Conservation (phyloP, 805 yeast species). For the Candida ortonii region DNA sequence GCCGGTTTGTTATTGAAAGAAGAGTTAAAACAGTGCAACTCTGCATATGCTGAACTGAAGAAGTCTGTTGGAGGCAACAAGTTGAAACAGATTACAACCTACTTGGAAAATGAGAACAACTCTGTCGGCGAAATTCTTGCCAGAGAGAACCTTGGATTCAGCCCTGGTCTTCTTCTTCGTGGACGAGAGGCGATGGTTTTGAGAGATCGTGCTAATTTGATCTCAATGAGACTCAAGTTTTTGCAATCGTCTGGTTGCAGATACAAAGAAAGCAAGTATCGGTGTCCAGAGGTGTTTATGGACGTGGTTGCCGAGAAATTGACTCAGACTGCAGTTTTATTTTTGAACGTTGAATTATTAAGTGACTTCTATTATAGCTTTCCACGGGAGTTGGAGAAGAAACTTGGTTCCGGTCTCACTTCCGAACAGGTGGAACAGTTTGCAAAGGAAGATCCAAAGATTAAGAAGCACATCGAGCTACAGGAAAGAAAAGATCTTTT, state of each 20-base stretch:
- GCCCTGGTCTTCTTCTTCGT: slow-evolving; percentile 64
- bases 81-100: slow-evolving; percentile 76
- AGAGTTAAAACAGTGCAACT: slow-evolving; percentile 80
- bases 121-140: slow-evolving; percentile 38
- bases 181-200: slow-evolving; percentile 86
- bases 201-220: slow-evolving; percentile 64
- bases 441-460: slow-evolving; percentile 93
- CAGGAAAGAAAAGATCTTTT: slow-evolving; percentile 90
- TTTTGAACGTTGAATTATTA: slow-evolving; percentile 87
- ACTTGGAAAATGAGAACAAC: slow-evolving; percentile 49
- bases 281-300: slow-evolving; percentile 91
- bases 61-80: slow-evolving; percentile 80
- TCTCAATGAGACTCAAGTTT: slow-evolving; percentile 73
- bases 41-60: slow-evolving; percentile 55
- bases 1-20: slow-evolving; percentile 72
- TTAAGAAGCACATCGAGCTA: slow-evolving; percentile 84
- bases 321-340: slow-evolving; percentile 88
- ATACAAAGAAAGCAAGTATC: slow-evolving; percentile 74
- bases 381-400: slow-evolving; percentile 86
- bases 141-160: slow-evolving; percentile 81
- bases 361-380: slow-evolving; percentile 95
- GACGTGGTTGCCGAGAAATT: slow-evolving; percentile 90
- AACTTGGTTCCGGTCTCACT: slow-evolving; percentile 59
- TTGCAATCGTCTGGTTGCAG: slow-evolving; percentile 75
- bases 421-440: slow-evolving; percentile 79